phyloP scores from a whole-genome alignment of 495 filamentous ascomycete species.

The Talaromyces ruber region DNA sequence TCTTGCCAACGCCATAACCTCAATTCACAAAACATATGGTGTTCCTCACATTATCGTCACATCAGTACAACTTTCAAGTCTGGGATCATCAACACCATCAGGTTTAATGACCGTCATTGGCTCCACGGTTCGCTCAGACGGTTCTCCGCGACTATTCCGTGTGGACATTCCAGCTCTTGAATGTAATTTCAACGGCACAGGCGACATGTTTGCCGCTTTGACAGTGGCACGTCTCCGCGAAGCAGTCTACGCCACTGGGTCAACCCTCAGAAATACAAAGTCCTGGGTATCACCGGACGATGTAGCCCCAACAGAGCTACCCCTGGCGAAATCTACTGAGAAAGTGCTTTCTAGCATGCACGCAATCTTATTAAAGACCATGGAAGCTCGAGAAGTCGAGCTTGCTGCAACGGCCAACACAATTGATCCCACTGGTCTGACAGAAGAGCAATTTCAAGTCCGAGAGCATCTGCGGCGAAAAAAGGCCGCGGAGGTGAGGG shows the following conservation, averaged over 20 bases:
- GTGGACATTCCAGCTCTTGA: slow-evolving; percentile 80
- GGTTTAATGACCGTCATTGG: slow-evolving; percentile 66
- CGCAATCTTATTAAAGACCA: slow-evolving; percentile 68
- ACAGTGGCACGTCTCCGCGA: slow-evolving; percentile 85
- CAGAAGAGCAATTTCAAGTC: slow-evolving; percentile 48
- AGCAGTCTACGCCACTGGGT: slow-evolving; percentile 44
- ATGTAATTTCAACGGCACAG: slow-evolving; percentile 90
- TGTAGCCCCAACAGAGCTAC: slow-evolving; percentile 59
- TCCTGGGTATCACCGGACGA: slow-evolving; percentile 65
- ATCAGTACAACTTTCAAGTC: slow-evolving; percentile 53
- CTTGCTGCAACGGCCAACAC: slow-evolving; percentile 21
- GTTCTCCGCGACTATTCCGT: slow-evolving; percentile 66
- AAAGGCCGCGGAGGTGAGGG: slow-evolving; percentile 71
- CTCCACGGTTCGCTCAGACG: slow-evolving; percentile 55
- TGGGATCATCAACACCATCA: slow-evolving; percentile 29
- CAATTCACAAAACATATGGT: slow-evolving; percentile 65
- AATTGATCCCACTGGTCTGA: slow-evolving; percentile 8
- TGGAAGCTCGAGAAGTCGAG: slow-evolving; percentile 53
- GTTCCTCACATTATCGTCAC: slow-evolving; percentile 92
- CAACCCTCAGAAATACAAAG: slow-evolving; percentile 32
- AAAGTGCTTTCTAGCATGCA: slow-evolving; percentile 95
- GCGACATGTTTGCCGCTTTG: slow-evolving; percentile 96
- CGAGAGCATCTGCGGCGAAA: slow-evolving; percentile 56
- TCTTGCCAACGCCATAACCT: slow-evolving; percentile 63
- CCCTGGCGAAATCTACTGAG: slow-evolving; percentile 72